Base-by-base conservation (phyloP, 2,329 filamentous ascomycete species). In the Fusarium albosuccineum region DNA sequence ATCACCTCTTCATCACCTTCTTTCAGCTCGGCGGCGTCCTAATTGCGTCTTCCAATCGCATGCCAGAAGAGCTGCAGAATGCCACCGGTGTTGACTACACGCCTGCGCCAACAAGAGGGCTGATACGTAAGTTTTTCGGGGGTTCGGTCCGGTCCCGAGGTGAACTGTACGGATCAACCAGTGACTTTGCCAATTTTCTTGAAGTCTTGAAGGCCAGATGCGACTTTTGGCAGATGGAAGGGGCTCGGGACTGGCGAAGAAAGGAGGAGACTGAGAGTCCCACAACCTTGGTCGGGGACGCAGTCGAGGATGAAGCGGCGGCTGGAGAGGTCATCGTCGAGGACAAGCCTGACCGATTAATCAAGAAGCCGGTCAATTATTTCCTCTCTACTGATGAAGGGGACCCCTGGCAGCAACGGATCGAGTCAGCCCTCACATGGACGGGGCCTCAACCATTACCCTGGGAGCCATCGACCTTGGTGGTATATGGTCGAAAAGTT, bases 171-270 rank as follows among this genome's bases (percentile, higher is more conserved):
- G 85, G 86, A 2, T 81, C 86, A 39, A 86, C 86, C 45, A 91
- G 90, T 56, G 92, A 95, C 73, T 95, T 94, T 80, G 87, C 90
- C 3, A 85, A 85, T 3, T 95, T 96, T 65, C 80, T 95, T 9
- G 90, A 94, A 42, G 89, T 95, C 0, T 76, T 95, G 36, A 92
- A 91, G 74, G 90, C 91, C 9, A 84, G 92, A 56, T 95, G 92
- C 74, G 92, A 95, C 71, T 89, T 94, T 50, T 94, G 91, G 91
- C 90, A 94, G 74, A 94, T 95, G 86, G 91, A 93, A 68, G 89
- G 91, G 2, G 85, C 86, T 2, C 87, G 82, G 57, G 92, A 96
- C 73, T 95, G 91, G 83, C 82, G 92, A 68, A 81, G 87, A 68
- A 80, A 85, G 51, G 87, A 91, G 46, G 76, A 78, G 33, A 48